Evolutionary conservation across 805 yeast species (phyloP), one percentile per base, ranked within the genome.

Genomic region (Metschnikowia aberdeeniae): DNA sequence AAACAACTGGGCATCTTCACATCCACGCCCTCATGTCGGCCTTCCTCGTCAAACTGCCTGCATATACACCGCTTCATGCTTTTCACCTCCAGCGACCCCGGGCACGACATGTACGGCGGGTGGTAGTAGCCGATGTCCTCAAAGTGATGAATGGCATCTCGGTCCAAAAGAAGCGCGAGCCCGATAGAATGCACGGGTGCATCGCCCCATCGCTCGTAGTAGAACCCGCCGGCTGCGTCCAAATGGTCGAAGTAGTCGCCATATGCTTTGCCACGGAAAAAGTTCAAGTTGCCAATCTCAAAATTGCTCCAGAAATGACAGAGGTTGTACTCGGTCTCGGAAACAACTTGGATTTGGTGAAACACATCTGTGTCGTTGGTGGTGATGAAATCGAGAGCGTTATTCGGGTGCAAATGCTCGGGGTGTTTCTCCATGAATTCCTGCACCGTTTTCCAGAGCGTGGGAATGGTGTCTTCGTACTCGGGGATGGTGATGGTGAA

Each of bases 291-390:
- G 1, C 70, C 81, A 35, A 80, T 70, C 54, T 80, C 86, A 53
- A 80, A 80, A 57, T 80, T 80, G 20, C 84, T 76, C 85, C 85
- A 80, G 57, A 83, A 87, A 62, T 87, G 95, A 59, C 95, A 86
- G 56, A 77, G 59, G 58, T 86, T 86, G 63, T 82, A 87, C n/a
- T 44, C 35, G 5, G 55, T 42, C 33, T 42, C 42, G 8, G 62
- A 51, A 19, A 27, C 34, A 12, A 50, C 43, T 20, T 26, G 41
- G 9, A 46, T 40, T 32, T 42, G 28, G 47, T 43, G 47, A 32
- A 46, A 48, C 8, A 68, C 51, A 7, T 63, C 64, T 2, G 63
- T 47, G 49, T 77, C 79, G 42, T 60, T 60, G 9, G 73, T 57
- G 4, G 81, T 75, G 44, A 80, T 57, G 50, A 77, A 78, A 19